phyloP scores from a whole-genome alignment of 495 filamentous ascomycete species.

The Chaetomium fimeti region DNA sequence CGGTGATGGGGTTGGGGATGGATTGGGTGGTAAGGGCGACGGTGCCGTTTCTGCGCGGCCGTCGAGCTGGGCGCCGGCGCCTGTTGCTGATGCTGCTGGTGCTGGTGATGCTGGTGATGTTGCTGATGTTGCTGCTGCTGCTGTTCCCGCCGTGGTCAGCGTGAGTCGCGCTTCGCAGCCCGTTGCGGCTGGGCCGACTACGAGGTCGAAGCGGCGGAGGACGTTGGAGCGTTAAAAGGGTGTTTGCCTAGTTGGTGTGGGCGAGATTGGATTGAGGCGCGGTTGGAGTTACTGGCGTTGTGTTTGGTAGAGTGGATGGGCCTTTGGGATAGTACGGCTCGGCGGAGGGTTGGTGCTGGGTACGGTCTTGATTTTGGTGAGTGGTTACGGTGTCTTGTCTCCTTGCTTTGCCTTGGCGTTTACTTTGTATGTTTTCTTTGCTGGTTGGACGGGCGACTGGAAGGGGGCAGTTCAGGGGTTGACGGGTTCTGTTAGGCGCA shows the following conservation, averaged over 20 bases:
- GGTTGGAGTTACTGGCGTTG: constrained; percentile 6
- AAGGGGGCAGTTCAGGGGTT: not conserved
- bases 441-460: not conserved
- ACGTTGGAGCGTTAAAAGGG: not conserved
- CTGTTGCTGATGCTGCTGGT: not conserved
- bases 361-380: not conserved
- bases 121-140: not conserved
- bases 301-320: not conserved
- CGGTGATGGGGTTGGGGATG: not conserved
- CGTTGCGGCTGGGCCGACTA: not conserved
- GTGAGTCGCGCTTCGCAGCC: not conserved
- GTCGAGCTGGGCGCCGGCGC: not conserved
- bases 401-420: constrained; percentile 4
- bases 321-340: not conserved
- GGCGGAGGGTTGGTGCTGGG: not conserved
- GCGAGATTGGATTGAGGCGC: not conserved
- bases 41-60: not conserved
- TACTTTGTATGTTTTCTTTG: not conserved
- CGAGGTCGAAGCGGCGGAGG: constrained; percentile 13
- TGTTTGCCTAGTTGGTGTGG: not conserved
- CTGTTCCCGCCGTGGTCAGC: not conserved
- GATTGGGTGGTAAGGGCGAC: not conserved
- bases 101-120: not conserved
- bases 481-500: too few species aligned
- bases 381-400: not conserved